Evolutionary conservation across 192 early-diverging fungal species (phyloP), one percentile per base, ranked within the genome.

Genomic region (Backusella liffmaniae): DNA sequence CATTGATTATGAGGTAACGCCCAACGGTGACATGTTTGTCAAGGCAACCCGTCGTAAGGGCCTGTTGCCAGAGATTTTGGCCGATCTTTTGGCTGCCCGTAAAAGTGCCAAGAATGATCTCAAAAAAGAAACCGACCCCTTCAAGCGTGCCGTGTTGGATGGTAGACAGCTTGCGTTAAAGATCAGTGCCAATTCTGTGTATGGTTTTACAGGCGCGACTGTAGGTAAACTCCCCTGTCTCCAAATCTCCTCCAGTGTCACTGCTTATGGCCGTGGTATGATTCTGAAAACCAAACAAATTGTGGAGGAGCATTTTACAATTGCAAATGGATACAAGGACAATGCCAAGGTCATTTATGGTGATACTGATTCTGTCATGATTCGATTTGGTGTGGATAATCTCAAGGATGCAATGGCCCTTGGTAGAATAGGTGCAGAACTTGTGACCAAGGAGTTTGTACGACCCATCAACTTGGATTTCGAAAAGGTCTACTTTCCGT

Each of bases 311-410:
- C 90, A 91, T 39, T 99, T 85, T 82, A 94, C 91, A 0, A 89
- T 96, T 16, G 89, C 80, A 18, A 99, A 99, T 77, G 96, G 95
- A 16, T 98, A 96, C 74, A 79, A 90, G 42, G 88, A 94, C 74
- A 91, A 97, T 76, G 96, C 96, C 0, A 84, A 88, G 30, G 96
- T 99, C 67, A 96, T 99, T 73, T 99, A 98, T 80, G 98, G 98
- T 56, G 98, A 99, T 80, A 99, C 97, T 0, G 97, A 99, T 88
- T 99, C 98, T 6, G 95, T 99, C 32, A 98, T 99, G 98, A 94
- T 99, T 62, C 96, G 97, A 69, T 99, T 99, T 90, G 98, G 98
- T 32, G 88, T 88, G 12, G 82, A 88, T 41, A 84, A 79, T 66
- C 87, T 98, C 39, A 91, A 84, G 23, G 92, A 97, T 10, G 90